Evolutionary conservation across 2,329 filamentous ascomycete genomes (phyloP), one percentile per base, ranked within the genome.

Genomic region (Aureobasidium pullulans): DNA sequence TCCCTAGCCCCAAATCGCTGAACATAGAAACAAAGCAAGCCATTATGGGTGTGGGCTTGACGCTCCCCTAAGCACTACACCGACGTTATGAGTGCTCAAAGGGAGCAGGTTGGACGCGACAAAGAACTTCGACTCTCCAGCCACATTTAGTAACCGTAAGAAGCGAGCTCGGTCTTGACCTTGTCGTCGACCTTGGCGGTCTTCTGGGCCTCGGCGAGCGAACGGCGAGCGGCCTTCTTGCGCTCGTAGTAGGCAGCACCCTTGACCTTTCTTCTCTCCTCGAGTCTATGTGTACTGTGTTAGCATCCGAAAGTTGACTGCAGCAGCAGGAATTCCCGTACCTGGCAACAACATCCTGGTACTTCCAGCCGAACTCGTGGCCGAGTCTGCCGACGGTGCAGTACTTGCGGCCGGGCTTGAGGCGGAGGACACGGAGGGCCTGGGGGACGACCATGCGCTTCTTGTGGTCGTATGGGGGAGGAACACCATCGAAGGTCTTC

Each of bases 331-430:
- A 19, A 34, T 16, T 29, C 23, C 15, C 91, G 74, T 82, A 97
- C 92, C 90, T 91, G 74, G 87, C 88, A 81, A 99, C 94, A 75
- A 99, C 92, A 77, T 96, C 93, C 85, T 96, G 89, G 88, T 99
- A 97, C 84, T 99, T 99, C 94, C 94, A 99, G 82, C 94, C 94
- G 75, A 97, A 94, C 84, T 99, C 94, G 81, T 96, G 92, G 80
- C 90, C 94, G 76, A 99, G 84, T 81, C 94, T 87, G 72, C 94
- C 94, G 71, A 99, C 93, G 68, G 92, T 96, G 90, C 94, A 99
- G 90, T 96, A 99, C 87, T 99, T 99, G 84, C 94, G 91, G 76
- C 94, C 94, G 73, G 94, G 94, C 86, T 96, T 95, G 77, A 99
- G 84, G 78, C 94, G 86, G 77, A 99, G 86, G 70, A 99, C 88